Percentiles rank a stretch among this genome's conserved stretches.
Conservation (phyloP, 805 yeast genomes). For the Suhomyces kilbournensis region DNA sequence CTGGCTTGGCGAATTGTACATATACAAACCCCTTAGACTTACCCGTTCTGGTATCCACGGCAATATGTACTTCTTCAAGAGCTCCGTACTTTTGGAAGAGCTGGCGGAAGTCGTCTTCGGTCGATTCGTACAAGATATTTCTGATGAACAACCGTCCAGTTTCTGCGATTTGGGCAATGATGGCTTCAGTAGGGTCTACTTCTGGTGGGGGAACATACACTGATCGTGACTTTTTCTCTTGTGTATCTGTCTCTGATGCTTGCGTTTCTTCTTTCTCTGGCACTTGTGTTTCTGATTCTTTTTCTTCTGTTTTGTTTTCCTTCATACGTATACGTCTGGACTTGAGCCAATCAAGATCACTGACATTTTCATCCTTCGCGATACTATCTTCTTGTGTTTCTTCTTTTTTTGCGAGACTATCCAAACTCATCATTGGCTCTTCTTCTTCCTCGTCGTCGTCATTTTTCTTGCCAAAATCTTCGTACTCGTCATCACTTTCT, state of each 20-base stretch:
- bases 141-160: conserved; percentile 87
- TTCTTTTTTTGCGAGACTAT: conserved; percentile 14
- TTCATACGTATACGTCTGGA: conserved; percentile 68
- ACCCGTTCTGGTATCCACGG: conserved; percentile 86
- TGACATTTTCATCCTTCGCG: conserved; percentile 50
- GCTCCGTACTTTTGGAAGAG: conserved; percentile 68
- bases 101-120: conserved; percentile 71
- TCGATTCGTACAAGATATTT: conserved; percentile 75
- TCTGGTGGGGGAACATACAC: conserved; percentile 10
- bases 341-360: conserved; percentile 87
- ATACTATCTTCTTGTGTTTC: conserved; percentile 21
- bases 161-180: conserved; percentile 49
- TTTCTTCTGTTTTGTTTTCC: conserved; percentile 26
- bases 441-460: conserved; percentile 43
- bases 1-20: conserved; percentile 62
- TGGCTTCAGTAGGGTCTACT: conserved; percentile 44
- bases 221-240: neutral
- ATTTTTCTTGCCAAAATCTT: conserved; percentile 35
- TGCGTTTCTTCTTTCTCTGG: conserved; percentile 8
- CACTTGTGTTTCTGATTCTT: neutral
- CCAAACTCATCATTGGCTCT: conserved; percentile 49
- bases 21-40: conserved; percentile 92
- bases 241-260: neutral
- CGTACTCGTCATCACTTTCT: conserved; percentile 54
- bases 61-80: conserved; percentile 86